Conservation (phyloP, 2,329 filamentous ascomycete genomes). For the Beauveria pseudobassiana region DNA sequence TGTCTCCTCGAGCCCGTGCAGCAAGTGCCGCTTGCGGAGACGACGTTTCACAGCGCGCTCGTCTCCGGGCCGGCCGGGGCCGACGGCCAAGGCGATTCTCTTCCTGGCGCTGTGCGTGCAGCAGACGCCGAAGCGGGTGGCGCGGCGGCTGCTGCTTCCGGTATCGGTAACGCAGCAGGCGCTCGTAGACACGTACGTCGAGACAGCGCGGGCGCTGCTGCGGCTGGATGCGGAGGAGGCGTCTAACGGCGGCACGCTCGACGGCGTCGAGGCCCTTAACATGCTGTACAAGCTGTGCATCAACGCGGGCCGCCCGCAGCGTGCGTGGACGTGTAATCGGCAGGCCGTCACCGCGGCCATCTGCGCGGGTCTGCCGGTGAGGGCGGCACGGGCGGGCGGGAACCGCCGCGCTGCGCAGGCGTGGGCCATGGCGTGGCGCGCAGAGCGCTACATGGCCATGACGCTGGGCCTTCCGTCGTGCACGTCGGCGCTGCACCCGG, state of each 20-base stretch:
- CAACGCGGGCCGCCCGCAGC: constrained; percentile 46
- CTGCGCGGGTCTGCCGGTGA: not conserved
- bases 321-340: constrained; percentile 44
- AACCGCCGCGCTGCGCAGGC: constrained; percentile 12
- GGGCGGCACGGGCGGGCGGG: not conserved
- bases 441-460: constrained; percentile 43
- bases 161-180: constrained; percentile 30
- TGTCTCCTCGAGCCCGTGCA: constrained; percentile 11
- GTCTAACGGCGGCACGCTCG: constrained; percentile 39
- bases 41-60: constrained; percentile 30
- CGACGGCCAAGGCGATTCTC: constrained; percentile 31
- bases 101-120: constrained; percentile 35
- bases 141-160: constrained; percentile 21
- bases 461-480: constrained; percentile 45
- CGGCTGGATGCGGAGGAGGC: constrained; percentile 32
- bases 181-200: constrained; percentile 37
- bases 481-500: constrained; percentile 21
- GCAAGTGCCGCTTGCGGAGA: constrained; percentile 14
- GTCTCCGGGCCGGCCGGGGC: constrained; percentile 27
- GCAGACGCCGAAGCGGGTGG: constrained; percentile 28
- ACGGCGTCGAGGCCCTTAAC: constrained; percentile 45
- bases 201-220: constrained; percentile 36
- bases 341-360: constrained; percentile 41
- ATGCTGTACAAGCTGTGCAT: constrained; percentile 45
- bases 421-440: constrained; percentile 32